Base-by-base conservation (phyloP, 2,329 filamentous ascomycete genomes). In the Colletotrichum echinochloae region DNA sequence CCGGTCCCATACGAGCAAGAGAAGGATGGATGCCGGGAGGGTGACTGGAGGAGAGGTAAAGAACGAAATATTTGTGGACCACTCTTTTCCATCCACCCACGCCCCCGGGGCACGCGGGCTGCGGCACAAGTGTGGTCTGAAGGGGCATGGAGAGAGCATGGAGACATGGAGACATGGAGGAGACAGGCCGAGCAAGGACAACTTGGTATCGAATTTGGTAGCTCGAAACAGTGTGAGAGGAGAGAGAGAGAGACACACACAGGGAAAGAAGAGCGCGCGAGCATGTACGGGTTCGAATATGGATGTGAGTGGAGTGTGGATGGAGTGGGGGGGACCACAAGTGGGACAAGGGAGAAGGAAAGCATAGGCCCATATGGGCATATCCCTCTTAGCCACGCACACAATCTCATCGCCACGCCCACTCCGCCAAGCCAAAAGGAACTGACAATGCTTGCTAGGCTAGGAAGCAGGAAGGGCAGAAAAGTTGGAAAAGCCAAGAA, bases 151-250 rank as follows among this genome's bases (percentile, higher is more conserved):
- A 23, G 41, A 33, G 5, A n/a, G 28, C 55, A 12, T 57, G 54
- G 33, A 23, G 41, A 33, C 51, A 12, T 52, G 5, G 28, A 18
- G 51, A 57, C 55, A 14, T 11, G 54, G 54, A 20, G 30, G 16
- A 41, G 30, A 12, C 20, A 39, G 33, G 35, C 18, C 8, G 33
- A 35, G 30, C 57, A 60, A 65, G 63, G 56, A 67, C 51, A 67
- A 41, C 51, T 64, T 64, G 60, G 56, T 44, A 64, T 63, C 52
- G 44, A 65, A 37, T 26, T 46, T 39, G 67, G 67, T 51, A 70
- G 64, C 56, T 70, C 67, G 51, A 62, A 70, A 67, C 64, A 70
- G 51, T 48, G 56, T 56, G 56, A 62, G 46, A 54, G 51, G 9
- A 23, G 51, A 20, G 23, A 49, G 51, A 55, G 30, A 55, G 30